Evolutionary conservation across 2,329 filamentous ascomycete genomes (phyloP).

Genomic region (Elsinoe perseae): DNA sequence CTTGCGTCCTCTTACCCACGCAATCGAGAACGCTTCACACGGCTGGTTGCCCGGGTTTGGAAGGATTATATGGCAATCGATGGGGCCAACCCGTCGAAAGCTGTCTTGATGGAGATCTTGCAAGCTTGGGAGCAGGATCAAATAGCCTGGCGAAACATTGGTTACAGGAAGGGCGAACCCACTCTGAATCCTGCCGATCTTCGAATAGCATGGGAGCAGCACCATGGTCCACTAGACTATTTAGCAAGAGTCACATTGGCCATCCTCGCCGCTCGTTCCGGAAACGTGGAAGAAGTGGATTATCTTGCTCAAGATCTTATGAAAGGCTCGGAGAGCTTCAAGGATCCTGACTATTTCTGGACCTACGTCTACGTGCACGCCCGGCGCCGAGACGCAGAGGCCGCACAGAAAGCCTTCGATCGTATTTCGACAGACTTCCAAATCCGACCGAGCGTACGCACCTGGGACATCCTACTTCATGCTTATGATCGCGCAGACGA

Average conservation of each 20-base stretch:
- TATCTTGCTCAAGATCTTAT: neutral
- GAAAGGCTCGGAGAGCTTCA: neutral
- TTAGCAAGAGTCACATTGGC: conserved; percentile 18
- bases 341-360: conserved; percentile 20
- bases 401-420: conserved; percentile 55
- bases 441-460: conserved; percentile 49
- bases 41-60: neutral
- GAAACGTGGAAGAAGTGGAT: conserved; percentile 29
- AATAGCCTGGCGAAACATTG: neutral
- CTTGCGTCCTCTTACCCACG: neutral
- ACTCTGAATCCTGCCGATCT: neutral
- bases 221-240: conserved; percentile 24
- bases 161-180: neutral
- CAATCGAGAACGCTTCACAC: neutral
- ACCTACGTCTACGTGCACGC: conserved; percentile 66
- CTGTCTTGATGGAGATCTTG: neutral
- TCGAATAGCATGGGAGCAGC: conserved; percentile 18
- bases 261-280: conserved; percentile 24
- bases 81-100: neutral
- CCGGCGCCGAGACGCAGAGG: conserved; percentile 54
- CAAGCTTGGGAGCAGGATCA: conserved; percentile 2
- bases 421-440: conserved; percentile 51
- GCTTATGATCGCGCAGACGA: conserved; percentile 60
- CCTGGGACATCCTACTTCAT: conserved; percentile 72
- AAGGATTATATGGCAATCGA: neutral